These are phyloP conservation scores for Panus rudis DNA, from an alignment of 768 basidiomycete genomes.

Conservation along the genomic window DNA sequence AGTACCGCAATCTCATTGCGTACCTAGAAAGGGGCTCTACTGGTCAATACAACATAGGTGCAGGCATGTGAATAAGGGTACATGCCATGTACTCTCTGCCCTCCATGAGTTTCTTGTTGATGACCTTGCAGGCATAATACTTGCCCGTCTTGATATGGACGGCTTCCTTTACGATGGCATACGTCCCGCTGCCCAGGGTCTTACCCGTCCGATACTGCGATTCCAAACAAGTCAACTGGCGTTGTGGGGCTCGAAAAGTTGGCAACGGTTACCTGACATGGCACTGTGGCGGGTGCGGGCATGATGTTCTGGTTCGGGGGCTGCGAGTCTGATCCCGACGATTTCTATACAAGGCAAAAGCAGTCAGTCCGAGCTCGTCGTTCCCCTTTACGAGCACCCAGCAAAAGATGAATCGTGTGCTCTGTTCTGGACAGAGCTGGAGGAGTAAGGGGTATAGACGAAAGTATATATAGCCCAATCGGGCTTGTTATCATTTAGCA, in stretches of 20 bases:
- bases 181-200: slow-evolving; percentile 87
- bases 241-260: background rate
- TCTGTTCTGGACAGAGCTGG: too few relatives aligned
- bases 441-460: too few relatives aligned
- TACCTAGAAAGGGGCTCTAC: slow-evolving; percentile 51
- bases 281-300: slow-evolving; percentile 12
- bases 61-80: slow-evolving; percentile 1
- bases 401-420: too few relatives aligned
- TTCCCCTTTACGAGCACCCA: too few relatives aligned
- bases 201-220: slow-evolving; percentile 79
- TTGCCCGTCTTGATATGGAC: slow-evolving; percentile 88
- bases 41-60: background rate
- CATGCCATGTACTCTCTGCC: slow-evolving; percentile 95
- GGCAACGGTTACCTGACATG: slow-evolving; percentile 9
- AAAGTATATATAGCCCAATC: too few relatives aligned
- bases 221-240: background rate
- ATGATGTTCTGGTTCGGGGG: background rate
- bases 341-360: too few relatives aligned
- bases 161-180: slow-evolving; percentile 93
- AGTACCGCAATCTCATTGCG: slow-evolving; percentile 96
- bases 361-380: too few relatives aligned
- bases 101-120: slow-evolving; percentile 99
- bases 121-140: slow-evolving; percentile 98
- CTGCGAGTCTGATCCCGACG: too few relatives aligned
- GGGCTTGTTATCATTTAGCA: too few relatives aligned